phyloP scores from a whole-genome alignment of 2,329 filamentous ascomycete species.

The Penicillium sp. region DNA sequence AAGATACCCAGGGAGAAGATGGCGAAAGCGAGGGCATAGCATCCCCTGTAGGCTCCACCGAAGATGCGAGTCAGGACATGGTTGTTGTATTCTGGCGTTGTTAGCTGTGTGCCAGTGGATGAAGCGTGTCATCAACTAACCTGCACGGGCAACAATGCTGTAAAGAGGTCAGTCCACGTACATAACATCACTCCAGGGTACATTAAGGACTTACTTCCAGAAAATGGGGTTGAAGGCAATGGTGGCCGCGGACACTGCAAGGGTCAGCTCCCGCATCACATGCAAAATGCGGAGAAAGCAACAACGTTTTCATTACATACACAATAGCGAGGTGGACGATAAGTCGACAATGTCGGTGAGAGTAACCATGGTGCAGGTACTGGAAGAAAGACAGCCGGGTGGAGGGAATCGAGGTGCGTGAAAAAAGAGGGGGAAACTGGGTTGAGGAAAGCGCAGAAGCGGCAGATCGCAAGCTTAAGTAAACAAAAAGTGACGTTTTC shows the following conservation, averaged over 20 bases:
- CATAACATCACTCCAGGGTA: not conserved
- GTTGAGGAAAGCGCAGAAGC: conserved; percentile 2
- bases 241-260: conserved; percentile 71
- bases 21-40: conserved; percentile 82
- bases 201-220: conserved; percentile 80
- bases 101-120: conserved; percentile 10
- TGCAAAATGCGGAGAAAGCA: conserved; percentile 23
- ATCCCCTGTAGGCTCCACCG: conserved; percentile 74
- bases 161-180: conserved; percentile 13
- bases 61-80: conserved; percentile 87
- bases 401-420: not conserved
- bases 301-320: conserved; percentile 49
- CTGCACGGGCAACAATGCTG: conserved; percentile 81
- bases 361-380: conserved; percentile 30
- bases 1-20: conserved; percentile 93
- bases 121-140: conserved; percentile 47
- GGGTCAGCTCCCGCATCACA: conserved; percentile 28
- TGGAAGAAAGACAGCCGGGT: not conserved
- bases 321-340: conserved; percentile 64
- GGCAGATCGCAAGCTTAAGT: conserved; percentile 22
- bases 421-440: not conserved
- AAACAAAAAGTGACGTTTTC: conserved; percentile 27
- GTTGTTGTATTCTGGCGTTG: conserved; percentile 76
- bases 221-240: conserved; percentile 98
- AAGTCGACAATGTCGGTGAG: conserved; percentile 58